A percentile compares a stretch with the other conserved stretches of the same genome.
Evolutionary conservation across 2,329 filamentous ascomycete species (phyloP).

Genomic region (Colletotrichum sp.): DNA sequence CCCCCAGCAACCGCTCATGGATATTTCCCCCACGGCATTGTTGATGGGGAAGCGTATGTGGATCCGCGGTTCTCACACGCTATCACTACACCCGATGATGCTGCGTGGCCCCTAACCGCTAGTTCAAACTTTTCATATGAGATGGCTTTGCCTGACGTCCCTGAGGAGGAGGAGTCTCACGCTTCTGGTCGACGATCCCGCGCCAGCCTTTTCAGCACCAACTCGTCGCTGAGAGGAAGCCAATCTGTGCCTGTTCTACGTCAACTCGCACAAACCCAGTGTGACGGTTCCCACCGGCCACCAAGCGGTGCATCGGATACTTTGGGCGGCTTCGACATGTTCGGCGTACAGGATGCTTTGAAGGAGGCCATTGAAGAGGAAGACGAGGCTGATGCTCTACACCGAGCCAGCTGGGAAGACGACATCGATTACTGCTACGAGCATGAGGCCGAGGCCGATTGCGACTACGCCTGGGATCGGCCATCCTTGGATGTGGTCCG

Average conservation of each 20-base stretch:
- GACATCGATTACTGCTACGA: constrained; percentile 75
- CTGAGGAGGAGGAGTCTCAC: constrained; percentile 64
- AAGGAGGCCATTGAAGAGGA: constrained; percentile 28
- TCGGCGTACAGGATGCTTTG: constrained; percentile 37
- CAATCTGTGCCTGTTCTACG: constrained; percentile 60
- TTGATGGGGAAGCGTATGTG: constrained; percentile 24
- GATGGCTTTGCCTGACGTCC: constrained; percentile 59
- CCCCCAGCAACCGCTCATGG: constrained; percentile 17
- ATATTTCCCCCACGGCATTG: neutral
- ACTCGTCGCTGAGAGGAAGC: constrained; percentile 57
- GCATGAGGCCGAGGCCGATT: constrained; percentile 69
- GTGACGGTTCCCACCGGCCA: constrained; percentile 30
- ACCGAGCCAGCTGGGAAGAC: constrained; percentile 65
- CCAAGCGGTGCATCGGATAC: constrained; percentile 58
- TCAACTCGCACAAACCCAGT: constrained; percentile 37
- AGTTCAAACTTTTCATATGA: constrained; percentile 40
- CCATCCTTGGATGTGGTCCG: constrained; percentile 53
- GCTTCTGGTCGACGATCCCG: constrained; percentile 40
- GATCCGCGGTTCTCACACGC: constrained; percentile 40
- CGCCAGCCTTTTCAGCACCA: constrained; percentile 50
- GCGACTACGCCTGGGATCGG: constrained; percentile 69
- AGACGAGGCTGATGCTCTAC: constrained; percentile 29
- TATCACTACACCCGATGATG: constrained; percentile 45
- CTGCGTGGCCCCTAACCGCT: constrained; percentile 48
- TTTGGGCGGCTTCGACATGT: constrained; percentile 48